Evolutionary conservation across 768 basidiomycete genomes (phyloP).

Genomic region (Rhodocollybia butyracea): DNA sequence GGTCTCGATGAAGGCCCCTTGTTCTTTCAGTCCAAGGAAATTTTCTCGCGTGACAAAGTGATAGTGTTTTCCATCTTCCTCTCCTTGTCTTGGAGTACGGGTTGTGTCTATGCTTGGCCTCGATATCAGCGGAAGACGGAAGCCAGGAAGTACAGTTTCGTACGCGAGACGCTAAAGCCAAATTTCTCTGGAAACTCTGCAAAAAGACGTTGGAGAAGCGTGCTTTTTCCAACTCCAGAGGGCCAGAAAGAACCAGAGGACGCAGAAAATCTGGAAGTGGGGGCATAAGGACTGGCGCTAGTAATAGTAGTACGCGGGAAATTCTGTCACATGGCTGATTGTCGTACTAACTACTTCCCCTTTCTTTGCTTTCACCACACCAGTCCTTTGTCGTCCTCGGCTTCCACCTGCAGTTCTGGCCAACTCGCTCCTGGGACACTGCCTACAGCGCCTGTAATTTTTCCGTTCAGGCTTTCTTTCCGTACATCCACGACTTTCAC

Average conservation of each 20-base stretch:
- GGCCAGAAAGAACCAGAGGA: constrained; percentile 90
- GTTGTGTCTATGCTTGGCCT: constrained; percentile 71
- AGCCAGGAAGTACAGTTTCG: constrained; percentile 18
- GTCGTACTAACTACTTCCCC: neutral
- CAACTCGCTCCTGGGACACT: neutral
- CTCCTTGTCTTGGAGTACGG: constrained; percentile 76
- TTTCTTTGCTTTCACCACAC: constrained; percentile 1
- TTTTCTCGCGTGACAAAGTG: constrained; percentile 73
- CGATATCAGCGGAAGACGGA: neutral
- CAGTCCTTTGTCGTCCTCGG: constrained; percentile 5
- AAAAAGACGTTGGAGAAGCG: constrained; percentile 81
- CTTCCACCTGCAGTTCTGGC: constrained; percentile 6
- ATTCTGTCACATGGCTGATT: neutral
- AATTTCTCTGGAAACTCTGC: constrained; percentile 78
- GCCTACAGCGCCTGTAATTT: neutral
- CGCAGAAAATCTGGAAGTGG: constrained; percentile 47
- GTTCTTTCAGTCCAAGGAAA: constrained; percentile 66
- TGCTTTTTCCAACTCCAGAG: constrained; percentile 93
- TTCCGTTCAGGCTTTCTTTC: neutral
- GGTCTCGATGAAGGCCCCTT: constrained; percentile 87
- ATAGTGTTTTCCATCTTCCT: constrained; percentile 80
- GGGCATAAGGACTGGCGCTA: neutral
- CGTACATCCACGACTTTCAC: neutral
- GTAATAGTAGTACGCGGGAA: neutral
- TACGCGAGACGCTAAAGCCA: constrained; percentile 93